Percentiles rank a stretch among this genome's conserved stretches.
Evolutionary conservation across 2,329 filamentous ascomycete genomes (phyloP).

Genomic region (Nothomitra cinnamomea): DNA sequence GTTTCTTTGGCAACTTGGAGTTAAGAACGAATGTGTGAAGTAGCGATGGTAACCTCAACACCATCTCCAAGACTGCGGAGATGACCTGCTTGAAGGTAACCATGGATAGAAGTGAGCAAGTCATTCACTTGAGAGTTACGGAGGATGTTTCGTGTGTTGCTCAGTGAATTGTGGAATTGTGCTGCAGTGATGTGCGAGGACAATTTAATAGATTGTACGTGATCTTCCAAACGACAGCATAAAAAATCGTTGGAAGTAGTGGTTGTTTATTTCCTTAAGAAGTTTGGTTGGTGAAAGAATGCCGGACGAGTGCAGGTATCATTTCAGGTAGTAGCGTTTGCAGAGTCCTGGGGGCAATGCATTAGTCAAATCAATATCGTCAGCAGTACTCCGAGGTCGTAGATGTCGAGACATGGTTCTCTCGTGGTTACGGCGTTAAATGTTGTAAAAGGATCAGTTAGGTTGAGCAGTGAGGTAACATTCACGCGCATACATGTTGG

Average conservation of each 20-base stretch:
- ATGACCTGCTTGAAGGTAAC: not conserved
- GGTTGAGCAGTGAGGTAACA: slow-evolving; percentile 3
- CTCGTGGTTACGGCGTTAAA: not conserved
- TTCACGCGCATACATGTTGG: not conserved
- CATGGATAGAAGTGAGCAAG: not conserved
- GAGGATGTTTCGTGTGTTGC: too few relatives aligned
- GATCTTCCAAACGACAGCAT: too few relatives aligned
- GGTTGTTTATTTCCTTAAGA: not conserved
- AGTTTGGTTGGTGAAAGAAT: not conserved
- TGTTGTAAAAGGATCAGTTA: not conserved
- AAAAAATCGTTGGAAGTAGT: not conserved
- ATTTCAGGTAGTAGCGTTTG: not conserved
- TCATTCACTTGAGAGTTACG: not conserved
- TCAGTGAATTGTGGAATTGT: too few relatives aligned
- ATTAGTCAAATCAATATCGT: not conserved
- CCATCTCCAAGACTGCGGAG: not conserved
- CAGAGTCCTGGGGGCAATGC: not conserved
- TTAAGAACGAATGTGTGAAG: not conserved
- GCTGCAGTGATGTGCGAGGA: too few relatives aligned
- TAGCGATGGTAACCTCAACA: not conserved
- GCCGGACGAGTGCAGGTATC: not conserved
- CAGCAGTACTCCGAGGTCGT: slow-evolving; percentile 1
- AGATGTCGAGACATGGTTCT: slow-evolving; percentile 1
- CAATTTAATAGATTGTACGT: too few relatives aligned
- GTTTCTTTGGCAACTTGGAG: not conserved